Evolutionary conservation across 768 basidiomycete species (phyloP).

Genomic region (Dioszegia aurantiaca): DNA sequence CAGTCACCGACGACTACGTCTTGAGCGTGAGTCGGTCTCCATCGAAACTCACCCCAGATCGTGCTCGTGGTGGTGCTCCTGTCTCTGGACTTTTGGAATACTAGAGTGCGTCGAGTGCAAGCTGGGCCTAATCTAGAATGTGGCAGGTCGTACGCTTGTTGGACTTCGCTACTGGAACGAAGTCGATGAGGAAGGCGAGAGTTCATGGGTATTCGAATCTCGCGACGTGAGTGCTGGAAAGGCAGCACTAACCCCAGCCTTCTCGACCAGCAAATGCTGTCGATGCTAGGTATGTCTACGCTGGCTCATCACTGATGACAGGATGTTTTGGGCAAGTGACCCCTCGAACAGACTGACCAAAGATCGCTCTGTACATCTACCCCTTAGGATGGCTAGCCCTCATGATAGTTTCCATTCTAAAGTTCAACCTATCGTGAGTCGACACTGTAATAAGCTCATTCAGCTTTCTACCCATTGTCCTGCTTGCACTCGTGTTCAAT

Average conservation of each 20-base stretch:
- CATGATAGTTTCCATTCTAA: conserved; percentile 81
- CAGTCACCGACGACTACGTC: conserved; percentile 82
- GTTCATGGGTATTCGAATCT: conserved; percentile 97
- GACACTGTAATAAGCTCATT: background rate
- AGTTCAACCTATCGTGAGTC: conserved; percentile 79
- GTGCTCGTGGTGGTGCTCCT: conserved; percentile 89
- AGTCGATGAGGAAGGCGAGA: conserved; percentile 94
- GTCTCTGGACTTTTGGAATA: conserved; percentile 99
- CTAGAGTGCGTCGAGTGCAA: conserved; percentile 61
- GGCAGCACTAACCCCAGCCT: conserved; percentile 58
- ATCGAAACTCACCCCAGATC: conserved; percentile 57
- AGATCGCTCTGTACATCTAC: conserved; percentile 86
- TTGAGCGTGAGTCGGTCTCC: conserved; percentile 67
- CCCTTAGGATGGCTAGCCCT: conserved; percentile 83
- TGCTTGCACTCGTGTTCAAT: conserved; percentile 93
- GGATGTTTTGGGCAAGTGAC: conserved; percentile 84
- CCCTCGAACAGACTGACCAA: conserved; percentile 25
- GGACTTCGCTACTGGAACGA: conserved; percentile 98
- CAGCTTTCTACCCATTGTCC: conserved; percentile 91
- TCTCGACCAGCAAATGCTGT: conserved; percentile 82
- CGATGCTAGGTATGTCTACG: conserved; percentile 69
- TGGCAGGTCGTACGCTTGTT: conserved; percentile 86
- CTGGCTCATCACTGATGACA: conserved; percentile 47
- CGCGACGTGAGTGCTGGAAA: conserved; percentile 69
- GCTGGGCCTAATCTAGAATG: conserved; percentile 63